Base-by-base conservation (phyloP, 163 green algal species). In the Scenedesmus sp. region DNA sequence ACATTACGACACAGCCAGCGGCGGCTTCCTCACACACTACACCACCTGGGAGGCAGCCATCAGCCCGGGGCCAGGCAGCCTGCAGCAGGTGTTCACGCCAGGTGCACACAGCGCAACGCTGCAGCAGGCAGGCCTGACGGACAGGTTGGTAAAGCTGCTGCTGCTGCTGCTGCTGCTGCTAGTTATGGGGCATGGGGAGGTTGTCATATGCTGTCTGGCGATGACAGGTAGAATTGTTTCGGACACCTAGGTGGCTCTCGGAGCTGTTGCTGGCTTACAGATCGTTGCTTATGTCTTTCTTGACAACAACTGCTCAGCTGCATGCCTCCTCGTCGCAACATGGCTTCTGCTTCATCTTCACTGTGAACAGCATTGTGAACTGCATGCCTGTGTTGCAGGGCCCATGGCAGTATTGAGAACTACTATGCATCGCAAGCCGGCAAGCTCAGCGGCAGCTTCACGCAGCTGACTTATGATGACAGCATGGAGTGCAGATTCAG, bases 1-100 rank as follows among this genome's bases (percentile, higher is more conserved):
- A 3, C 81, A 92, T 56, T 92, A 92, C 62, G 59, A 82, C 55
- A 83, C 66, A 67, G 62, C 9, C 9, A 84, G 81, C 6, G 88
- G 88, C 10, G 55, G 54, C 20, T 74, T 92, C 12, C 46, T 84
- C 26, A 88, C 46, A 2, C 88, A 92, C 88, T 92, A 92, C 55
- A 16, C 57, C 77, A 92, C 83, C 57, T 92, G 46, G 64, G 88
- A 92, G 66, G 66, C 87, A 12, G 87, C 59, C 15, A 77, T 91
- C 10, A 82, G n/a, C 57, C 87, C 87, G 4, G 26, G n/a, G 55
- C 74, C 87, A 9, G 57, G 82, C 20, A 66, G 3, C 54, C 76
- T 91, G 26, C 55, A 86, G 87, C 56, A 86, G 5, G 76, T 91
- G 23, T 91, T 91, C 55, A 64, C 55, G 6, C 87, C 87, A 64